Conservation (phyloP, 1,139 yeast genomes). For the Yamadazyma diospyri region DNA sequence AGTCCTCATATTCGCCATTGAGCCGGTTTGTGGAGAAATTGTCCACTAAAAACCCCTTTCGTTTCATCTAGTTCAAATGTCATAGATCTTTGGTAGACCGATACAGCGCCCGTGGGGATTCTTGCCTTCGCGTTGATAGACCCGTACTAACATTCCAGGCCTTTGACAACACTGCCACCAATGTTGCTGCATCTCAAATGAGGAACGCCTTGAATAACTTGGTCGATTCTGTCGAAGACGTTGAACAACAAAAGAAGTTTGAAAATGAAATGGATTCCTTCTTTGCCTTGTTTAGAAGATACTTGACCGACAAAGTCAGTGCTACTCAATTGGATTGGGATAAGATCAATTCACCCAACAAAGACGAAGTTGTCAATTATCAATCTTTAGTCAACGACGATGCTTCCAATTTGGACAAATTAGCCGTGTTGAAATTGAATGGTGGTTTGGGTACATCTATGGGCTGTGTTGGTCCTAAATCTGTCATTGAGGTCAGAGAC, state of each 20-base stretch:
- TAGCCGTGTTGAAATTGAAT: slow-evolving; percentile 92
- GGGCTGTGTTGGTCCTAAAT: slow-evolving; percentile 99
- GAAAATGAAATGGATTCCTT: slow-evolving; percentile 95
- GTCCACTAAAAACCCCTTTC: too few relatives aligned
- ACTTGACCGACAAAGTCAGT: slow-evolving; percentile 83
- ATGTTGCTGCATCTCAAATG: slow-evolving; percentile 97
- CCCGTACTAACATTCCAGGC: slow-evolving; percentile 51
- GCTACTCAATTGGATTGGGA: slow-evolving; percentile 92
- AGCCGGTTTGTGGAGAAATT: too few relatives aligned
- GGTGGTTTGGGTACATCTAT: slow-evolving; percentile 99
- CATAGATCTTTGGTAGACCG: too few relatives aligned
- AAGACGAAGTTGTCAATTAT: slow-evolving; percentile 87
- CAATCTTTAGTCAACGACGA: slow-evolving; percentile 39
- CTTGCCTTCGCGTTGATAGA: too few relatives aligned
- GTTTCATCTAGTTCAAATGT: too few relatives aligned
- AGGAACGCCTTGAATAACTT: slow-evolving; percentile 89
- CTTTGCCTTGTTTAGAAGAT: slow-evolving; percentile 90
- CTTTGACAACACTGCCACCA: slow-evolving; percentile 92
- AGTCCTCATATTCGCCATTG: too few relatives aligned
- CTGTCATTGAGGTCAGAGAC: slow-evolving; percentile 96
- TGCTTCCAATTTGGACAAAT: slow-evolving; percentile 60
- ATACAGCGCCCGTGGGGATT: too few relatives aligned
- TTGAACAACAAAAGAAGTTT: slow-evolving; percentile 56
- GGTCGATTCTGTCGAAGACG: slow-evolving; percentile 72
- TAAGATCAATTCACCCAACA: slow-evolving; percentile 82